phyloP scores from a whole-genome alignment of 805 yeast genomes.

The Peterozyma toletana region DNA sequence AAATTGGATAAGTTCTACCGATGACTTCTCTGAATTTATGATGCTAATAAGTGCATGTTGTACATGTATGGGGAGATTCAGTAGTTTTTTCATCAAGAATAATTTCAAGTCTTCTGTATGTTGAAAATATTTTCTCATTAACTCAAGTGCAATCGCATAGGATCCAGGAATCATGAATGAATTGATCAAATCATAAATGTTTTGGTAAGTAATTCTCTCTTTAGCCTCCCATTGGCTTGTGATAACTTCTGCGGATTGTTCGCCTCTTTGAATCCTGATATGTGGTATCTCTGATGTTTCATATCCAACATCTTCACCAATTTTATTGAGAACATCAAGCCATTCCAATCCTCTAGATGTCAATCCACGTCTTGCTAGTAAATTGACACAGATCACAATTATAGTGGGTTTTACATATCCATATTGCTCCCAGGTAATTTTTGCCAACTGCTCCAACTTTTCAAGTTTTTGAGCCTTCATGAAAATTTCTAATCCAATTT shows the following conservation, averaged over 20 bases:
- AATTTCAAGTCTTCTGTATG: no score
- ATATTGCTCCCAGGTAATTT: conserved; percentile 12
- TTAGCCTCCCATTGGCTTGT: no score
- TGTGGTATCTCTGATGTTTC: conserved; percentile 1
- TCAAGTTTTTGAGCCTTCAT: conserved; percentile 24
- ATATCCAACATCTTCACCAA: conserved; percentile 3
- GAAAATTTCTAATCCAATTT: conserved; percentile 35
- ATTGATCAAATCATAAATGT: conserved; percentile 2
- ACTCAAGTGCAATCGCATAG: background rate
- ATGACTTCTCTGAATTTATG: no score
- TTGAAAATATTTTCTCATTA: background rate
- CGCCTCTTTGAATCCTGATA: conserved; percentile 1
- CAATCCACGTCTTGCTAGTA: background rate
- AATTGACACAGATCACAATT: conserved; percentile 22
- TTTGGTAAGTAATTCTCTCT: conserved; percentile 2
- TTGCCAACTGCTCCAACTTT: conserved; percentile 28
- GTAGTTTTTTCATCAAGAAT: no score
- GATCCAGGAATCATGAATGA: conserved; percentile 1
- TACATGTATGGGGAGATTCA: no score
- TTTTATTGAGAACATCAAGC: background rate
- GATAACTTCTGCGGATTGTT: background rate
- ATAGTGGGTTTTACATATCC: conserved; percentile 30
- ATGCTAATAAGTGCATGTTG: no score
- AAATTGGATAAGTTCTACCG: no score
- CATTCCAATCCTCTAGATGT: background rate